Conservation (phyloP, 192 early-diverging fungal species). For the Backusella mclennaniae region DNA sequence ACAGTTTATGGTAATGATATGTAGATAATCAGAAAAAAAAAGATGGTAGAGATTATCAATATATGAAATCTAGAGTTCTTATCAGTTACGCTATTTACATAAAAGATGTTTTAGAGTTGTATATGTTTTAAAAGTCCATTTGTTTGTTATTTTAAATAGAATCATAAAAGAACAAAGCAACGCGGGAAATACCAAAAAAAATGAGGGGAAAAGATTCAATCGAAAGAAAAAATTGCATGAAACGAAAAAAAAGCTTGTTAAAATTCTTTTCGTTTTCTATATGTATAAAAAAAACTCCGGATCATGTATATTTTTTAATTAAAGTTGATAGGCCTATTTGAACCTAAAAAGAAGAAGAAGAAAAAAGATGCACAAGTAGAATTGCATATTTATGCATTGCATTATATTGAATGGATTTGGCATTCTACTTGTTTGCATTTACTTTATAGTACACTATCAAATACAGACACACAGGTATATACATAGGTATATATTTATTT, state of each 20-base stretch:
- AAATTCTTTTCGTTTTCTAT: neutral
- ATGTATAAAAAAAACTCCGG: neutral
- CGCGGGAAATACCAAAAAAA: neutral
- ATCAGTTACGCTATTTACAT: neutral
- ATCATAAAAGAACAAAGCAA: neutral
- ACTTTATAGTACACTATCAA: neutral
- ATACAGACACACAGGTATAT: too few relatives aligned
- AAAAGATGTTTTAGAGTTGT: neutral
- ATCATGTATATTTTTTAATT: too few relatives aligned
- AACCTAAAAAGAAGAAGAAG: too few relatives aligned
- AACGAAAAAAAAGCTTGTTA: neutral
- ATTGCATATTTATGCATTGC: neutral
- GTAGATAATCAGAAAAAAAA: neutral
- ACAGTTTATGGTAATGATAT: neutral
- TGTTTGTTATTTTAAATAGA: neutral
- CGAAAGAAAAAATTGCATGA: neutral
- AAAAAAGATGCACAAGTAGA: neutral
- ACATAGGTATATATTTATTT: neutral
- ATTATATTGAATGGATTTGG: neutral
- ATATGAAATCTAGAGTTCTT: neutral
- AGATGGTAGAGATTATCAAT: neutral
- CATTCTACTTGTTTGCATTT: neutral
- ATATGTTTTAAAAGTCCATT: neutral
- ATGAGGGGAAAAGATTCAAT: neutral
- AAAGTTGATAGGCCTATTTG: too few relatives aligned